Base-by-base conservation (phyloP, 164 flowering plant genomes). In the Piper longum region DNA sequence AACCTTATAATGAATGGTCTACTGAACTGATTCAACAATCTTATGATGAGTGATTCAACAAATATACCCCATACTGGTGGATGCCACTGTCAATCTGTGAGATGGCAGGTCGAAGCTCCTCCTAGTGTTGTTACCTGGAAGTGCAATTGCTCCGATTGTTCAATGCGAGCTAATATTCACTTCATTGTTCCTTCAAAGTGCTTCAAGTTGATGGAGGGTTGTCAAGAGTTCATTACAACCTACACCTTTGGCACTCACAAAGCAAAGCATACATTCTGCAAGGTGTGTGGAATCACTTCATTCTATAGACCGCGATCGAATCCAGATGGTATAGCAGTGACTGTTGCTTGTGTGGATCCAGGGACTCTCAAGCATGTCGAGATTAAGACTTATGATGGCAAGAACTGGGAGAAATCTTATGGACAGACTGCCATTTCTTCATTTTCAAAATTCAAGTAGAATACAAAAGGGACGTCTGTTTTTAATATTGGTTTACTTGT, bases 221-320 rank as follows among this genome's bases (percentile, higher is more conserved):
- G 93, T 11, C 52, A 72, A 48, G 61, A 83, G 61, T 87, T 74
- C 73, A 64, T 89, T 41, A 87, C 86, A 0, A 85, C 96, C 16
- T 92, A 92, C 74, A 86, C 95, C 16, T 92, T 89, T 62, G 96
- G 96, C 44, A 82, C 93, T 8, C 91, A 85, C 66, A 87, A 81
- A 0, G 95, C 98, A 17, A 86, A 89, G 75, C 98, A 92, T 72
- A 85, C 72, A 12, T 89, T 92, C 78, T 89, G 96, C 67, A 92
- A 83, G 64, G 74, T 83, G 39, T 92, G 98, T 62, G 95, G 98
- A 60, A 87, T 92, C 59, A 89, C 98, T 12, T 92, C 98, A 0
- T 92, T 89, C 66, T 92, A 87, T 61, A 57, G 66, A 39, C 93
- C 96, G 5, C 72, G 89, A n/a, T 83, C 91, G 1, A 89, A 85